Evolutionary conservation across 2,329 filamentous ascomycete species (phyloP).

Genomic region (Pestalotiopsis sp.): DNA sequence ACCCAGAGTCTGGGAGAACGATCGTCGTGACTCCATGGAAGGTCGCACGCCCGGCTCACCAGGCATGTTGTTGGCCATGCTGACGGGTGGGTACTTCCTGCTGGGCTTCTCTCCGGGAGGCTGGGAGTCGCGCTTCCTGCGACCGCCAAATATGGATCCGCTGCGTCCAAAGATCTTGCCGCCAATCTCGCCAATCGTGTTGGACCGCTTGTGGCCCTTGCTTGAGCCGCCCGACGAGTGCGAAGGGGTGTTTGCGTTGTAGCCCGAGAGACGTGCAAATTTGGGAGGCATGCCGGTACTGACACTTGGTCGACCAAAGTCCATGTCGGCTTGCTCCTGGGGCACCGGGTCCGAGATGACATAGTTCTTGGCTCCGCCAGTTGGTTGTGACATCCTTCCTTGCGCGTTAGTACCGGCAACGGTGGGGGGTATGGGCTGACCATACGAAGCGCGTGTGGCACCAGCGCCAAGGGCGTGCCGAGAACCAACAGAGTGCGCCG

Average conservation of each 20-base stretch:
- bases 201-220: conserved; percentile 69
- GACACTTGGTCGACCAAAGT: conserved; percentile 63
- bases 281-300: conserved; percentile 54
- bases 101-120: conserved; percentile 57
- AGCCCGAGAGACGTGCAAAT: conserved; percentile 60
- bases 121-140: conserved; percentile 35
- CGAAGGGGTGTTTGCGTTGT: conserved; percentile 52
- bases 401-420: conserved; percentile 88
- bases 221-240: conserved; percentile 35
- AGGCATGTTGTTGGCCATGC: conserved; percentile 77
- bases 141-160: conserved; percentile 76
- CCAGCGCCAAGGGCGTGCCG: conserved; percentile 55
- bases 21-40: conserved; percentile 76
- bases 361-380: conserved; percentile 66
- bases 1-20: conserved; percentile 62
- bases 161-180: conserved; percentile 85
- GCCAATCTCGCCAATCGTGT: conserved; percentile 78
- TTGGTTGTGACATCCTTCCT: conserved; percentile 84
- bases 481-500: conserved; percentile 70
- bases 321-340: conserved; percentile 52
- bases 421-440: conserved; percentile 83
- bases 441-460: conserved; percentile 71
- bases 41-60: conserved; percentile 53
- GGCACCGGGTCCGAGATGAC: conserved; percentile 70
- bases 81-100: conserved; percentile 84